Percentiles rank a stretch among this genome's conserved stretches.
phyloP scores from a whole-genome alignment of 1,139 yeast species.

The Candida sp. region DNA sequence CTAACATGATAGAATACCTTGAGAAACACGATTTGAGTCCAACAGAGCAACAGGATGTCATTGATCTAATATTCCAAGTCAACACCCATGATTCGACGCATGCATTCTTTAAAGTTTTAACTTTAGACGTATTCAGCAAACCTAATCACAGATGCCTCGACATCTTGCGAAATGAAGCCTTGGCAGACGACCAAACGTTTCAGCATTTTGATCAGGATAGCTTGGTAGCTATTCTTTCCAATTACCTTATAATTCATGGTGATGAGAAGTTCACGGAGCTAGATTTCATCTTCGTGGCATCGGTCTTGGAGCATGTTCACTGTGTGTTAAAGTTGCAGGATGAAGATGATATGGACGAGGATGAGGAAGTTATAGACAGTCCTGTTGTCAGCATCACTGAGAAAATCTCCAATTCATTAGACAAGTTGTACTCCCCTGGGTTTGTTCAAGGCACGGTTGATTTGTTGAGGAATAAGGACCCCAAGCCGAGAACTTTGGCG shows the following conservation, averaged over 20 bases:
- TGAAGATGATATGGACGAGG: constrained; percentile 8
- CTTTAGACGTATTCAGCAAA: constrained; percentile 1
- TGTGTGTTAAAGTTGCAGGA: constrained; percentile 19
- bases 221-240: constrained; percentile 21
- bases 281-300: constrained; percentile 26
- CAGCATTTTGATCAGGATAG: constrained; percentile 1
- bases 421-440: constrained; percentile 21
- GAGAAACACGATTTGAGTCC: not conserved
- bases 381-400: constrained; percentile 1
- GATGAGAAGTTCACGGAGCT: constrained; percentile 14
- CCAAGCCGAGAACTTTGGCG: constrained; percentile 14
- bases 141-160: constrained; percentile 1
- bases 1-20: constrained; percentile 3
- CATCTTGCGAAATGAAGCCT: constrained; percentile 3
- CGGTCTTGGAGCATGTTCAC: constrained; percentile 25
- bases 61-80: constrained; percentile 7
- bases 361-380: not conserved
- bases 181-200: not conserved
- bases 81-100: constrained; percentile 4
- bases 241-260: constrained; percentile 24
- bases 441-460: constrained; percentile 29
- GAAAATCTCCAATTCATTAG: constrained; percentile 4
- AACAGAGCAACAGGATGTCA: not conserved
- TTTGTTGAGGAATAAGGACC: constrained; percentile 17
- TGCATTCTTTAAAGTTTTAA: constrained; percentile 9